phyloP scores from a whole-genome alignment of 805 yeast species.

The Yarrowia porcina region DNA sequence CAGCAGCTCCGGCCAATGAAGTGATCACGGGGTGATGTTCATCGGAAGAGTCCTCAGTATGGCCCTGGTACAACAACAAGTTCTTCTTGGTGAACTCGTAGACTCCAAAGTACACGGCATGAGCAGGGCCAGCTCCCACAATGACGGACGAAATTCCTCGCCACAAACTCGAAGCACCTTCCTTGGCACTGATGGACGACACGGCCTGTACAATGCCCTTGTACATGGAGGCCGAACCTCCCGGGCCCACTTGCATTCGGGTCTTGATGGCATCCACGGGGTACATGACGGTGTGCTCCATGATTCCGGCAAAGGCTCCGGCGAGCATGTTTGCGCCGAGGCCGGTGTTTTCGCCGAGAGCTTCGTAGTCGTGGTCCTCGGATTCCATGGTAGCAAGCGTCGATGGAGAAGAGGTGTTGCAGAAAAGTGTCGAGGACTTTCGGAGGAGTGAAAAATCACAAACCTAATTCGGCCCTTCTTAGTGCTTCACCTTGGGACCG shows the following conservation, averaged over 20 bases:
- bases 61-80: slow-evolving; percentile 34
- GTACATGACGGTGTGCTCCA: slow-evolving; percentile 97
- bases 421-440: slow-evolving; percentile 7
- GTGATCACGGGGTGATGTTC: slow-evolving; percentile 77
- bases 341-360: slow-evolving; percentile 84
- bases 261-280: slow-evolving; percentile 97
- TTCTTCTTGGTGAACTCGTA: slow-evolving; percentile 75
- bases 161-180: slow-evolving; percentile 88
- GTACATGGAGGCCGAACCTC: slow-evolving; percentile 35
- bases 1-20: slow-evolving; percentile 83
- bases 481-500: not conserved
- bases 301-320: slow-evolving; percentile 98
- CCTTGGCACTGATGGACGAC: slow-evolving; percentile 73
- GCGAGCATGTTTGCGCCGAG: slow-evolving; percentile 78
- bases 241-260: slow-evolving; percentile 69
- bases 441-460: slow-evolving; percentile 16
- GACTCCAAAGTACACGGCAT: slow-evolving; percentile 93
- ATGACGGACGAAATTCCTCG: slow-evolving; percentile 89
- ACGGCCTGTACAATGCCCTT: slow-evolving; percentile 60
- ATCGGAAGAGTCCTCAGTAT: slow-evolving; percentile 40
- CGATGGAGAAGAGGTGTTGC: slow-evolving; percentile 12
- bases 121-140: slow-evolving; percentile 99
- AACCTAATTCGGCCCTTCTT: not conserved
- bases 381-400: slow-evolving; percentile 24
- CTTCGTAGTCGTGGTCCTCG: slow-evolving; percentile 66